Evolutionary conservation across 805 yeast species (phyloP), one percentile per base, ranked within the genome.

Genomic region (Kuraishia hungarica): DNA sequence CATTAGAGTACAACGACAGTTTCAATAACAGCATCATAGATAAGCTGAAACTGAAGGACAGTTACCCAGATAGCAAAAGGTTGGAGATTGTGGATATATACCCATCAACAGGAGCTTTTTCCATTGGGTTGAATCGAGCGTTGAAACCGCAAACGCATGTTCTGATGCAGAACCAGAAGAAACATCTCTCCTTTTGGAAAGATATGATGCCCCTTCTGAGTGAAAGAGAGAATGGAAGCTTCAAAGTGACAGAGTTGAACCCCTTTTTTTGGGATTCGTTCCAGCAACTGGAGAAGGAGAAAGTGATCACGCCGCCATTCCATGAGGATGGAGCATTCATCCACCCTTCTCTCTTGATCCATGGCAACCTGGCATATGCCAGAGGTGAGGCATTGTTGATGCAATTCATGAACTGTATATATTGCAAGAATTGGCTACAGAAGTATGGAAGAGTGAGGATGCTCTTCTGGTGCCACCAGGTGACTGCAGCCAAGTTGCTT

Each of bases 181-280:
- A 65, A 5, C 73, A 23, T 15, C 29, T 23, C 39, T 11, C 6
- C 10, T 48, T 23, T 21, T 28, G 22, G 47, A 35, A 51, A 17
- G 39, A 24, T 4, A 20, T 57, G 21, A 10, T 35, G 17, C 43
- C 48, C 19, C 46, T 53, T 49, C 39, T 53, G 19, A 53, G 43
- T 17, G 53, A 39, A 17, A 28, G 29, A 24, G 29, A 46, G 50
- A 11, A 50, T 17, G 26, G 19, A 24, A 73, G 73, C 51, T 71
- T 75, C 54, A 62, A 64, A 28, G 64, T 69, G 46, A 66, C 63
- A 47, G 59, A 64, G 1, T 63, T 65, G 47, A 84, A 85, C 62
- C 92, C 94, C 2, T 87, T 78, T 64, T 69, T 79, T 17, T 89
- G 96, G 96, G 68, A 68, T 2, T 74, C 90, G 0, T 89, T 77